A percentile compares a stretch with the other conserved stretches of the same genome.
Conservation (phyloP, 176 grass and related monocot genomes). For the Musa beccarii region DNA sequence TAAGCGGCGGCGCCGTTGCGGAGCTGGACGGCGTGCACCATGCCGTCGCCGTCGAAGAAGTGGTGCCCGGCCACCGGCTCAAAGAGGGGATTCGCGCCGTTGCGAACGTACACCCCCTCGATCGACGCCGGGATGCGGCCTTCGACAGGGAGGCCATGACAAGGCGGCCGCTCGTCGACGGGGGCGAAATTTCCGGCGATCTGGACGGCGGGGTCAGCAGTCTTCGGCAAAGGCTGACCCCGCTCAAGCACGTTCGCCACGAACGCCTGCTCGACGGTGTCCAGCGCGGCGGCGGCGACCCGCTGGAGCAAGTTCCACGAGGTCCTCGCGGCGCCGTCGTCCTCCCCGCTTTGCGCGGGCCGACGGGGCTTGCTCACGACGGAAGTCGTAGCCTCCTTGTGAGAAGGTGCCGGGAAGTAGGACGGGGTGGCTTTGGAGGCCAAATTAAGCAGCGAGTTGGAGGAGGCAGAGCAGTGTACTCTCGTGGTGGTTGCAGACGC, state of each 20-base stretch:
- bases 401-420: no score
- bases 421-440: no score
- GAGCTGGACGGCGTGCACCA: slow-evolving; percentile 66
- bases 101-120: slow-evolving; percentile 64
- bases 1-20: slow-evolving; percentile 37
- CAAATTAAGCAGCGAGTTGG: not conserved
- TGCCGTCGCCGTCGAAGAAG: slow-evolving; percentile 85
- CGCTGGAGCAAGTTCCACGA: slow-evolving; percentile 52
- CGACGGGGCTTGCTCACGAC: not conserved
- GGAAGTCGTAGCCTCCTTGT: not conserved
- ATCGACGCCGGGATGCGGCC: slow-evolving; percentile 35
- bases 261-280: slow-evolving; percentile 36
- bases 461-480: not conserved
- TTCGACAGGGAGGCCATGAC: slow-evolving; percentile 20
- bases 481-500: not conserved
- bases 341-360: not conserved
- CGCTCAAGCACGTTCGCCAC: slow-evolving; percentile 39
- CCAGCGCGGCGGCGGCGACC: slow-evolving; percentile 34
- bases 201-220: slow-evolving; percentile 53
- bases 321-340: not conserved
- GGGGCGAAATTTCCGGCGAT: slow-evolving; percentile 78
- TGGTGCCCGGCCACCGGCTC: slow-evolving; percentile 56
- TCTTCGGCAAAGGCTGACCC: slow-evolving; percentile 29
- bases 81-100: slow-evolving; percentile 70
- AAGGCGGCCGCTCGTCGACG: slow-evolving; percentile 30